Conservation (phyloP, 495 filamentous ascomycete genomes). For the Penicillium soppii region DNA sequence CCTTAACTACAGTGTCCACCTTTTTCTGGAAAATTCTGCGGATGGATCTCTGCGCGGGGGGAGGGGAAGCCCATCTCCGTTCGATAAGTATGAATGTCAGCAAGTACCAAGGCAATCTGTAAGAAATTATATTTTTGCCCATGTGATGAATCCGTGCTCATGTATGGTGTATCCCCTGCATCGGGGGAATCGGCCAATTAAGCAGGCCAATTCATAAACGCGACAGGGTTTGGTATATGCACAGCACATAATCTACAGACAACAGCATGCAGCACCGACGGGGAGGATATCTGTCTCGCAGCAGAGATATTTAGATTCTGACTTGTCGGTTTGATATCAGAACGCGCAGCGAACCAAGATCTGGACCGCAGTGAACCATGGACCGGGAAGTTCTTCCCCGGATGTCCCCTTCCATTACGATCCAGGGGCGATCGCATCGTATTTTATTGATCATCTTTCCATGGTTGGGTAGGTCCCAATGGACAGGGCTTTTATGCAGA, state of each 20-base stretch:
- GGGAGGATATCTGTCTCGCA: background rate
- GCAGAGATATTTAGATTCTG: background rate
- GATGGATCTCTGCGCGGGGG: slow-evolving; percentile 18
- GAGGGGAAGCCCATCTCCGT: slow-evolving; percentile 1
- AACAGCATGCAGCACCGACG: background rate
- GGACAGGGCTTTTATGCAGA: background rate
- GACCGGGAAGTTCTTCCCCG: slow-evolving; percentile 22
- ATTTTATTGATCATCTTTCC: slow-evolving; percentile 1
- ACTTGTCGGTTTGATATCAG: slow-evolving; percentile 1
- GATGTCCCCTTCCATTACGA: slow-evolving; percentile 18
- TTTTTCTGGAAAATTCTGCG: slow-evolving; percentile 32
- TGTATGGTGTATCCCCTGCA: slow-evolving; percentile 8
- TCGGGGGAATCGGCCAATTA: slow-evolving; percentile 4
- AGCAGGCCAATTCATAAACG: background rate
- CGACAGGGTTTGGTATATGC: slow-evolving; percentile 4
- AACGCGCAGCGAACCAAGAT: slow-evolving; percentile 12
- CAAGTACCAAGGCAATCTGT: background rate
- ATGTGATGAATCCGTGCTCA: slow-evolving; percentile 2
- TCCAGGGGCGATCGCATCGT: slow-evolving; percentile 9
- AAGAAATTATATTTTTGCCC: background rate
- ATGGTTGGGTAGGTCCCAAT: background rate
- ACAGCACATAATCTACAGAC: background rate
- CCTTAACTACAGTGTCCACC: slow-evolving; percentile 14
- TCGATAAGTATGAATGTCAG: background rate
- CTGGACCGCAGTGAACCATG: slow-evolving; percentile 27